These are phyloP conservation scores for Amanita inopinata DNA, from an alignment of 768 basidiomycete genomes.

Conservation along the genomic window DNA sequence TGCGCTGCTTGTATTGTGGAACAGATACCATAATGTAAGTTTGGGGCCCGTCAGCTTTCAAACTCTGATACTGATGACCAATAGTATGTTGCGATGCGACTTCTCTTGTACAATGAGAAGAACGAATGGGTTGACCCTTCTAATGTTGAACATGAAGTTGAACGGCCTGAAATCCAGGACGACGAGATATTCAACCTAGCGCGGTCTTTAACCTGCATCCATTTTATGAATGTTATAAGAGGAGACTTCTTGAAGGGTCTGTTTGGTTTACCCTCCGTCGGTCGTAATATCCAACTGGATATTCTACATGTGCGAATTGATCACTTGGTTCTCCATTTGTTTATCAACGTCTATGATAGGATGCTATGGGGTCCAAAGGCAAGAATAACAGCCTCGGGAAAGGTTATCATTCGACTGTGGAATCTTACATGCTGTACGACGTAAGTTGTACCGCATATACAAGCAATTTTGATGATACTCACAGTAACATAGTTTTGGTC, in stretches of 20 bases:
- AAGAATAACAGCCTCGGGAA: slow-evolving; percentile 10
- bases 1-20: slow-evolving; percentile 16
- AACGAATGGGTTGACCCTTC: slow-evolving; percentile 15
- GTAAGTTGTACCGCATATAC: slow-evolving; percentile 6
- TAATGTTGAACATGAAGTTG: neutral
- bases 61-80: neutral
- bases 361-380: slow-evolving; percentile 8
- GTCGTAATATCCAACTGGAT: slow-evolving; percentile 12
- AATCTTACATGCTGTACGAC: slow-evolving; percentile 13
- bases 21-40: slow-evolving; percentile 18
- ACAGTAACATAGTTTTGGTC: slow-evolving; percentile 4
- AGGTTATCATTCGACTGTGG: slow-evolving; percentile 13
- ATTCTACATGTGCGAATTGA: slow-evolving; percentile 10
- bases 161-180: slow-evolving; percentile 14
- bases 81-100: slow-evolving; percentile 15
- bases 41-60: neutral
- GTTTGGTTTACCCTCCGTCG: slow-evolving; percentile 15
- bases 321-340: neutral
- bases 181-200: slow-evolving; percentile 19
- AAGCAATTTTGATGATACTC: neutral
- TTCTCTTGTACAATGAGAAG: slow-evolving; percentile 13
- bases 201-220: slow-evolving; percentile 17
- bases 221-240: slow-evolving; percentile 18
- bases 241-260: slow-evolving; percentile 20
- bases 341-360: neutral